Evolutionary conservation across 371 early-diverging fungal genomes (phyloP), one percentile per base, ranked within the genome.

Genomic region (Apophysomyces sp.): DNA sequence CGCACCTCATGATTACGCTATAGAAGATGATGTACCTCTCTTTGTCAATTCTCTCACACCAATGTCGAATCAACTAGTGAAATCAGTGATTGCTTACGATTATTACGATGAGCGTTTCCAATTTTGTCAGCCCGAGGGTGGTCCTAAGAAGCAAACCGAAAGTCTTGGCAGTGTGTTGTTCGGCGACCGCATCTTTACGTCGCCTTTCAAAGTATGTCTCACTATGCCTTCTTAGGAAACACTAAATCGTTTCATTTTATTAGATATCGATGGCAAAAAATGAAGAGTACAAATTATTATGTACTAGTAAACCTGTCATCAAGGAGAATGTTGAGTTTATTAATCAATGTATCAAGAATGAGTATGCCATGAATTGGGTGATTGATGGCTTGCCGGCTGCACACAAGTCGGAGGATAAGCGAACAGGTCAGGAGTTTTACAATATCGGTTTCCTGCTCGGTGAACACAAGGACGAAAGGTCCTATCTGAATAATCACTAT

Each of bases 381-480:
- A 90, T 97, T n/a, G 98, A 97, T 76, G 96, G 95, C 0, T 81
- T 97, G 36, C 96, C 97, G 1, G 97, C 93, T 26, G 96, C 93
- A 5, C 85, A 87, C 55, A 69, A 78, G 11, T 81, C 80, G 51
- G 64, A 69, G 3, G 90, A 90, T 53, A 80, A 81, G 34, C 85
- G 81, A 24, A 82, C 86, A 2, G 65, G 79, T 32, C 74, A 83
- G n/a, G 62, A 63, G 36, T 88, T 87, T 58, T 93, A 89, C 68
- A 85, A 86, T 40, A 86, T 94, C 64, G 96, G 96, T 11, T 31
- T 44, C 34, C 31, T 52, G 16, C 52, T 27, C 52, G 49, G 49
- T 7, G 8, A 44, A 21, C 24, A 31, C 21, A 21, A 57, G 30
- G 34, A 31, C 8, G 36, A 15, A 8, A 51, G 26, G 2, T 67